Evolutionary conservation across 1,139 yeast species (phyloP).

Genomic region (Yamadazyma buinensis): DNA sequence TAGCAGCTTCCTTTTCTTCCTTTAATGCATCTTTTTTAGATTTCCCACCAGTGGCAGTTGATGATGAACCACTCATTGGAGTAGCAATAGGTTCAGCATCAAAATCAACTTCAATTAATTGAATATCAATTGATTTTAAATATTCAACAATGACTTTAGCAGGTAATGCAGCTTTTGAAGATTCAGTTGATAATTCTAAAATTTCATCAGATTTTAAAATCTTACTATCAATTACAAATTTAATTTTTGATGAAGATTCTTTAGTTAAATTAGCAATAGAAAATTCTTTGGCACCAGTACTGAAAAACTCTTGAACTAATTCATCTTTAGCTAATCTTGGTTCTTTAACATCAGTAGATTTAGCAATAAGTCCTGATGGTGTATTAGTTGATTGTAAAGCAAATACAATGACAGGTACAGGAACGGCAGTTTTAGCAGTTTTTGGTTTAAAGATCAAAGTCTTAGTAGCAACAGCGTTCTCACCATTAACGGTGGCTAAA

Average conservation of each 20-base stretch:
- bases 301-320: conserved; percentile 63
- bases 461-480: conserved; percentile 51
- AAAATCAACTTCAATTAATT: conserved; percentile 57
- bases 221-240: conserved; percentile 59
- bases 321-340: conserved; percentile 88
- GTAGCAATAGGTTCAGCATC: conserved; percentile 41
- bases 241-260: conserved; percentile 59
- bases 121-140: conserved; percentile 57
- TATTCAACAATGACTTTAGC: conserved; percentile 51
- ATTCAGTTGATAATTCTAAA: conserved; percentile 58
- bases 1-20: conserved; percentile 46
- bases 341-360: conserved; percentile 70
- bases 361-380: conserved; percentile 62
- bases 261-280: conserved; percentile 56
- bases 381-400: conserved; percentile 72
- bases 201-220: conserved; percentile 41
- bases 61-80: conserved; percentile 27
- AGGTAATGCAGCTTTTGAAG: conserved; percentile 53
- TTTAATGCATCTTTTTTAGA: conserved; percentile 24
- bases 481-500: conserved; percentile 42
- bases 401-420: conserved; percentile 77
- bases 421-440: conserved; percentile 79
- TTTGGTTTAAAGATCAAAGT: conserved; percentile 87
- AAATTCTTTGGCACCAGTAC: conserved; percentile 61
- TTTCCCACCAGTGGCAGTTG: conserved; percentile 14